A percentile compares a stretch with the other conserved stretches of the same genome.
Evolutionary conservation across 331 rosid species (phyloP).

Genomic region (Pyracantha coccinea): DNA sequence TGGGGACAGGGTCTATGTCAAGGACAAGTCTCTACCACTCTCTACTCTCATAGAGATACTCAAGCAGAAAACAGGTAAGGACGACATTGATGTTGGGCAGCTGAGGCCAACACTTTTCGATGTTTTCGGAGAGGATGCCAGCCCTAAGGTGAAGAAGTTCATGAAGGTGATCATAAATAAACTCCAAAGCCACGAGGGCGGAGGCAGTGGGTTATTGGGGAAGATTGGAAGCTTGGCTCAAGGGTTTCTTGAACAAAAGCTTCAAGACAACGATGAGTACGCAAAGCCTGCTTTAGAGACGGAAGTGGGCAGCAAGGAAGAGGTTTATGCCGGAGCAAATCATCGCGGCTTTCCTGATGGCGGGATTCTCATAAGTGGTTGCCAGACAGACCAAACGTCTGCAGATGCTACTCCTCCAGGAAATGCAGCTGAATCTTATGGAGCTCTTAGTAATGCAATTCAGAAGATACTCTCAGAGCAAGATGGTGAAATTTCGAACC

Average conservation of each 20-base stretch:
- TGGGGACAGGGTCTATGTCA: constrained; percentile 28
- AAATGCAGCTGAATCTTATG: constrained; percentile 38
- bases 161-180: constrained; percentile 45
- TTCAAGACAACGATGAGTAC: constrained; percentile 45
- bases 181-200: constrained; percentile 37
- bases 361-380: constrained; percentile 73
- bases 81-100: constrained; percentile 63
- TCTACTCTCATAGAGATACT: constrained; percentile 58
- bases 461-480: constrained; percentile 41
- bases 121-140: constrained; percentile 65
- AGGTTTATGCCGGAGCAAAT: constrained; percentile 55
- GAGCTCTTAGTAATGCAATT: constrained; percentile 75
- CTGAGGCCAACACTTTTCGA: constrained; percentile 57
- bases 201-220: constrained; percentile 36
- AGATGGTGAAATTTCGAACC: constrained; percentile 38
- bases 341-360: constrained; percentile 27
- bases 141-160: constrained; percentile 81
- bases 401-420: constrained; percentile 72
- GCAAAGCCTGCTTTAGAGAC: constrained; percentile 72
- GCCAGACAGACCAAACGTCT: constrained; percentile 75
- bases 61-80: constrained; percentile 63
- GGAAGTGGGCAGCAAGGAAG: constrained; percentile 39
- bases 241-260: constrained; percentile 46
- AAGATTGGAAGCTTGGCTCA: constrained; percentile 61
- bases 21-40: constrained; percentile 49